phyloP scores from a whole-genome alignment of 139 green algal species.

The Coelastrella sp. region DNA sequence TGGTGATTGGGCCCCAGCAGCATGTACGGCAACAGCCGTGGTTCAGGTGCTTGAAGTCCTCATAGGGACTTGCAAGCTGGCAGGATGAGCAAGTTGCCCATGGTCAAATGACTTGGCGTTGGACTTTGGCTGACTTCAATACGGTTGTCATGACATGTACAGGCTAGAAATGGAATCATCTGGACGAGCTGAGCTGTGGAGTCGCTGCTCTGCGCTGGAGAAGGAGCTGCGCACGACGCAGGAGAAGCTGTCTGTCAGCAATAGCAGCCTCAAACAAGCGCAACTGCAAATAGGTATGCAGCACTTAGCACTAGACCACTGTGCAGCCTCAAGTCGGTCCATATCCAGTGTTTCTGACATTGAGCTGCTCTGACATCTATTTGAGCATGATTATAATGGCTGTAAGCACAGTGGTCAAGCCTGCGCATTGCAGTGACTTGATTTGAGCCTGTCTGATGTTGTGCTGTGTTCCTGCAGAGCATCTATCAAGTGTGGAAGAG shows the following conservation, averaged over 20 bases:
- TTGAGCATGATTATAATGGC: neutral
- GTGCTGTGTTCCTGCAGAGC: neutral
- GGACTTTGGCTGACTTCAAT: too few species aligned
- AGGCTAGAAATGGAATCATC: slow-evolving; percentile 35
- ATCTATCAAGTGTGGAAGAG: neutral
- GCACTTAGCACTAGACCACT: neutral
- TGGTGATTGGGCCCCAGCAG: too few species aligned
- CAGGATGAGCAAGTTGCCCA: too few species aligned
- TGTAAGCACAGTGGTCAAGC: too few species aligned
- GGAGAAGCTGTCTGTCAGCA: slow-evolving; percentile 6
- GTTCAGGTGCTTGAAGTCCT: too few species aligned
- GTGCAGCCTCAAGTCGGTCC: too few species aligned
- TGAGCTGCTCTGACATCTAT: neutral
- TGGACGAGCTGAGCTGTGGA: slow-evolving; percentile 29
- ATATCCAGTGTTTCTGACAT: neutral
- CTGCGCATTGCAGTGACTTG: neutral
- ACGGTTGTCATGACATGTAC: neutral
- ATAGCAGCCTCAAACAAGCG: neutral
- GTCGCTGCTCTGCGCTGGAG: slow-evolving; percentile 10
- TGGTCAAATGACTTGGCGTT: too few species aligned
- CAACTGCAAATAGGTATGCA: slow-evolving; percentile 26
- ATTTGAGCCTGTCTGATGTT: neutral
- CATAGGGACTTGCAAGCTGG: too few species aligned
- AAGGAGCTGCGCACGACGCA: neutral
- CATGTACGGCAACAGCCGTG: too few species aligned